These are phyloP conservation scores for Jasminum sambac DNA, from an alignment of 257 asterid species.

Conservation along the genomic window DNA sequence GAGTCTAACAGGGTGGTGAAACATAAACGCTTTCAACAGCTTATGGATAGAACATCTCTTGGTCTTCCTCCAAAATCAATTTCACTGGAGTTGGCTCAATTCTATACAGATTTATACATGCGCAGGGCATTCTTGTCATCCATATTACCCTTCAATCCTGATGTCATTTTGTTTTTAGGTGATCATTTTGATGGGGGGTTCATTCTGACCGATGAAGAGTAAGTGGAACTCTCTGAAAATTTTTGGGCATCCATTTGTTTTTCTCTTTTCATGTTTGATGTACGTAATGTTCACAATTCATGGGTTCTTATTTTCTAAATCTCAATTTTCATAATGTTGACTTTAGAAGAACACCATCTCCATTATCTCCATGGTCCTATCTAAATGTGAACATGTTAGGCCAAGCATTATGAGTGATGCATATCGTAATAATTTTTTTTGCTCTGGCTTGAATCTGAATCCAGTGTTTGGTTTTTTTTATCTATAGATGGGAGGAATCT, in stretches of 20 bases:
- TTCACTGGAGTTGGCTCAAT: slow-evolving; percentile 74
- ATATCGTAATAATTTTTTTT: background rate
- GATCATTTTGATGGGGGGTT: slow-evolving; percentile 91
- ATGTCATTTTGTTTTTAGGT: slow-evolving; percentile 79
- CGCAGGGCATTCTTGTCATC: slow-evolving; percentile 92
- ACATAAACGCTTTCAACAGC: slow-evolving; percentile 43
- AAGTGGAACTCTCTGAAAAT: slow-evolving; percentile 30
- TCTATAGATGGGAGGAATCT: slow-evolving; percentile 84
- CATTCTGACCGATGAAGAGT: slow-evolving; percentile 76
- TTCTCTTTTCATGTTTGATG: background rate
- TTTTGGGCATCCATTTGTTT: slow-evolving; percentile 5
- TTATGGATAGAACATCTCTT: slow-evolving; percentile 89
- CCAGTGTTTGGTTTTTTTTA: slow-evolving; percentile 27
- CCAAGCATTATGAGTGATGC: background rate
- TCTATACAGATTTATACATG: slow-evolving; percentile 90
- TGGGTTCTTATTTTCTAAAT: background rate
- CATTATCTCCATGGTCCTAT: background rate
- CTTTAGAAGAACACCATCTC: background rate
- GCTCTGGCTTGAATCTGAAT: background rate
- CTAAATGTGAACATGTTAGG: background rate
- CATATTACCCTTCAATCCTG: slow-evolving; percentile 78
- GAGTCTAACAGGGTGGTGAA: slow-evolving; percentile 10
- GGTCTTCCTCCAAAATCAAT: slow-evolving; percentile 75
- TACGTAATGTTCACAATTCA: background rate
- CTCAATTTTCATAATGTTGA: background rate